Evolutionary conservation across 192 early-diverging fungal genomes (phyloP).

Genomic region (Gamsiella multidivaricata): DNA sequence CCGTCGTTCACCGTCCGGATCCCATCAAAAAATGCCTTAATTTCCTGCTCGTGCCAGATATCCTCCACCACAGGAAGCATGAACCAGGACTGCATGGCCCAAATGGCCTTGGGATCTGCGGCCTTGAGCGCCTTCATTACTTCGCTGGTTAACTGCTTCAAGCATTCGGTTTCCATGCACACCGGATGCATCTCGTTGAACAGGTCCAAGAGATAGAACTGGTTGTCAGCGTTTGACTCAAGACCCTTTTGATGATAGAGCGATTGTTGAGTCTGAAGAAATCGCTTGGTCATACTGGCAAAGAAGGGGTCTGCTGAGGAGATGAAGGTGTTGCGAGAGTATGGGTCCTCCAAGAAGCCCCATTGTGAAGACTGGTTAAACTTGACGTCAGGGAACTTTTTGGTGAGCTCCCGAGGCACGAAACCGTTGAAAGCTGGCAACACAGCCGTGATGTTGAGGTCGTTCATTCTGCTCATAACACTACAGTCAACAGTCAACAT

Average conservation of each 20-base stretch:
- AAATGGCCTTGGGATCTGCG: conserved; percentile 48
- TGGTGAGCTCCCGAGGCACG: conserved; percentile 14
- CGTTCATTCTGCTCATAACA: conserved; percentile 41
- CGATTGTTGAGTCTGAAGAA: conserved; percentile 25
- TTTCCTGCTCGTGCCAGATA: conserved; percentile 19
- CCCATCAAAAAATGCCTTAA: conserved; percentile 46
- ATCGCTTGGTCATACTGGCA: conserved; percentile 14
- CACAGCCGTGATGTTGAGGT: conserved; percentile 40
- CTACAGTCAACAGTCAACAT: no score
- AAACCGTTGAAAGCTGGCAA: conserved; percentile 49
- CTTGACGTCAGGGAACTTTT: conserved; percentile 15
- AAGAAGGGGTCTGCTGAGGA: conserved; percentile 35
- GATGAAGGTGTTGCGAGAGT: conserved; percentile 17
- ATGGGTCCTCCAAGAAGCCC: conserved; percentile 3
- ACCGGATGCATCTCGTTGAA: conserved; percentile 34
- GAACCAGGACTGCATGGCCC: conserved; percentile 51
- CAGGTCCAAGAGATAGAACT: conserved; percentile 42
- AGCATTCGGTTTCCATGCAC: conserved; percentile 18
- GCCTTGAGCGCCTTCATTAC: conserved; percentile 46
- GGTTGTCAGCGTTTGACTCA: neutral
- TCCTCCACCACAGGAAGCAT: conserved; percentile 27
- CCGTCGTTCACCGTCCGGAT: conserved; percentile 35
- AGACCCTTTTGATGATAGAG: conserved; percentile 20
- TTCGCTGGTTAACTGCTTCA: conserved; percentile 1
- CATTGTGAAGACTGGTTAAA: conserved; percentile 32